These are phyloP conservation scores for Zymoseptoria pseudotritici DNA, from an alignment of 2,329 filamentous ascomycete genomes.

Conservation along the genomic window DNA sequence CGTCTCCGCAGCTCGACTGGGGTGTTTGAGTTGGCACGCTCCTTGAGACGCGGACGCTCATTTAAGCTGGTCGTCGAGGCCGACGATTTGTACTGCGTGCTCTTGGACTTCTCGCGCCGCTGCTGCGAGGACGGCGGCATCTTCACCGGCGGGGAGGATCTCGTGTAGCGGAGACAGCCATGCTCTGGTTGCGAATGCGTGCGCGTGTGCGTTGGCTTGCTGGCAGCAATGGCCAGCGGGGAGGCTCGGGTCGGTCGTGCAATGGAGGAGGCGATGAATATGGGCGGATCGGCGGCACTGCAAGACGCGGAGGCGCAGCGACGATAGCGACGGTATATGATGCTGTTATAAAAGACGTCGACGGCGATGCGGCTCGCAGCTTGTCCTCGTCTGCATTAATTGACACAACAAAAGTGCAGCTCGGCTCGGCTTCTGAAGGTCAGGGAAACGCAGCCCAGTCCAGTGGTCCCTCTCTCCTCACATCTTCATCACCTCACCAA, in stretches of 20 bases:
- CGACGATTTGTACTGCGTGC: background rate
- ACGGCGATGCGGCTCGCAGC: background rate
- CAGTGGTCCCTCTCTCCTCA: background rate
- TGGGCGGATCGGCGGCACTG: background rate
- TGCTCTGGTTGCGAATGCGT: background rate
- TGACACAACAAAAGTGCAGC: background rate
- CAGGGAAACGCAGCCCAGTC: background rate
- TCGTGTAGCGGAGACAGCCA: background rate
- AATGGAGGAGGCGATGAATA: background rate
- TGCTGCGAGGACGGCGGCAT: background rate
- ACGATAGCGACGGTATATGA: background rate
- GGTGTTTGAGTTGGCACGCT: background rate
- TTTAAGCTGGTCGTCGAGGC: background rate
- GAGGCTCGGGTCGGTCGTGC: background rate
- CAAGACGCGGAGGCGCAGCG: background rate
- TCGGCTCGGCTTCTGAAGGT: background rate
- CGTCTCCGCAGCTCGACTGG: background rate
- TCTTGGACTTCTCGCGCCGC: background rate
- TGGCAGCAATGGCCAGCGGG: background rate
- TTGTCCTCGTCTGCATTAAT: background rate
- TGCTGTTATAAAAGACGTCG: background rate
- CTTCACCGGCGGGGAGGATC: background rate
- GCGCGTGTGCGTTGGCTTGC: background rate
- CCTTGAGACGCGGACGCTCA: background rate
- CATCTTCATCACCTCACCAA: background rate